Base-by-base conservation (phyloP, 208 protist species). In the Trypanosoma cruzi region DNA sequence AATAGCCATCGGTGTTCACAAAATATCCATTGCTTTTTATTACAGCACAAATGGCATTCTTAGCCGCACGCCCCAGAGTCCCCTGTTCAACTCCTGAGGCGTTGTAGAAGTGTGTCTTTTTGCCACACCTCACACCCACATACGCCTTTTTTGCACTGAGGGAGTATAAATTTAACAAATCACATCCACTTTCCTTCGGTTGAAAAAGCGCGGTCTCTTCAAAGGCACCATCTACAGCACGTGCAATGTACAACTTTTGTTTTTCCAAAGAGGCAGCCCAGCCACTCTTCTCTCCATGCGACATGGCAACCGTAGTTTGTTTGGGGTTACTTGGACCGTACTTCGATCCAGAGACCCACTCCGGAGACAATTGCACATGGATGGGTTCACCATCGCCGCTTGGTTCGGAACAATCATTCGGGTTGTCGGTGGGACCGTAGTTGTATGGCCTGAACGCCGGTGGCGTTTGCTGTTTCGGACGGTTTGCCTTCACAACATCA, bases 321-420 rank as follows among this genome's bases (percentile, higher is more conserved):
- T 0, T 31, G 11, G 68, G 11, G 2, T 14, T 20, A 20, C 13
- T 44, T 42, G 28, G 10, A 31, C 52, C 59, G 52, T 66, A 64
- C 4, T 7, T 10, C 34, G 29, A 16, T 16, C 49, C 61, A 28
- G 59, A 74, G 31, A 67, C 50, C 68, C 68, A 74, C 31, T 53
- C 59, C 49, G 5, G 14, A 40, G 29, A 6, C 22, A 53, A 42
- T 48, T 7, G 0, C 1, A 22, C 1, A 7, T 36, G 2, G 32
- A 74, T 49, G 8, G 46, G 68, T n/a, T 40, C n/a, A 50, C 20
- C 32, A 14, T 13, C 22, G 13, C 11, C 10, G 29, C 31, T n/a
- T 53, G 68, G 68, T 53, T 13, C 28, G n/a, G 11, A 28, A 42
- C 68, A 74, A 24, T 62, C 55, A 66, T 66, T 66, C n/a, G 68